Base-by-base conservation (phyloP, 2,329 filamentous ascomycete genomes). In the Exophiala viscosa region DNA sequence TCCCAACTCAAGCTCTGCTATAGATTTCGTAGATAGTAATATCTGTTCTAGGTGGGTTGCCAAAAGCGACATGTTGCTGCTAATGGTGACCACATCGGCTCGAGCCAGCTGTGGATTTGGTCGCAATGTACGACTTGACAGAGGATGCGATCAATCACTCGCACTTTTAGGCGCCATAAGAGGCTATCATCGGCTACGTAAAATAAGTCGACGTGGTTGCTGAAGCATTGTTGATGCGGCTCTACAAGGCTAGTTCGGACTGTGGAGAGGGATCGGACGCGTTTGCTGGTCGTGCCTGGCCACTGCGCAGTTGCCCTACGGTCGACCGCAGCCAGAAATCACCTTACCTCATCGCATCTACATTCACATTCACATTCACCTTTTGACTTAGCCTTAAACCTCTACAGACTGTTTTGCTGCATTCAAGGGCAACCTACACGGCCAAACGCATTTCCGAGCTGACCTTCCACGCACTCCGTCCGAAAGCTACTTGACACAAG, bases 11-110 rank as follows among this genome's bases (percentile, higher is more conserved):
- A 91, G 79, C 46, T 85, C 83, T 55, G 85, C 80, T 60, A 91
- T 90, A 52, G 86, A 85, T 68, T 85, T 81, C 58, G 87, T 87
- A n/a, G 85, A 90, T 61, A 86, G 79, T 46, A 80, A 74, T 52
- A 91, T 90, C 69, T 90, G 87, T 73, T 90, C 87, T 20, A 91
- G 78, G 66, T 91, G 87, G 35, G 77, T 81, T 6, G 79, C 76
- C 20, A 91, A 76, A 18, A 88, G 76, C 20, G 86, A 82, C 86
- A 90, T 90, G 57, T 55, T 72, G 64, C 50, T 8, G 20, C 44
- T 11, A 11, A 40, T 28, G 35, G 28, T 18, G 39, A 35, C 50
- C 50, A 50, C 42, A 42, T 23, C 40, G 14, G 38, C 38, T 17
- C 40, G 28, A 2, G 13, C n/a, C 40, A 31, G 10, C 28, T 7